phyloP scores from a whole-genome alignment of 208 protist genomes.

The Leishmania arabica region DNA sequence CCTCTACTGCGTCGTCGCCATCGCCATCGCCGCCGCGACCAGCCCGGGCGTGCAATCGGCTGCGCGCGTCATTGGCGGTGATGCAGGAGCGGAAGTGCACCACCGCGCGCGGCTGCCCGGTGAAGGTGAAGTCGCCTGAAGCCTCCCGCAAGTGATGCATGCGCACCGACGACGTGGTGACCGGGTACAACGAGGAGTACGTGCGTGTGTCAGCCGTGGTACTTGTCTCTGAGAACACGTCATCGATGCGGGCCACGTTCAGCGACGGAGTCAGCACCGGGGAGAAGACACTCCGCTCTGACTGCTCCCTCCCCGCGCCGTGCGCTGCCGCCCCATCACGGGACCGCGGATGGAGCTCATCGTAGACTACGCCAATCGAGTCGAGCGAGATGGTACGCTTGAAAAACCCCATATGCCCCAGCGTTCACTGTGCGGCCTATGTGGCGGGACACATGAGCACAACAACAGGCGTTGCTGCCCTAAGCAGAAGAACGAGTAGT shows the following conservation, averaged over 20 bases:
- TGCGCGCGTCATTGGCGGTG: conserved; percentile 32
- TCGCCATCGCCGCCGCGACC: conserved; percentile 8
- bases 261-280: conserved; percentile 6
- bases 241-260: conserved; percentile 19
- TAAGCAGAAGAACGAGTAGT: background rate
- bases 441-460: background rate
- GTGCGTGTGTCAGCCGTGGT: conserved; percentile 47
- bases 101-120: conserved; percentile 63
- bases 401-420: conserved; percentile 32
- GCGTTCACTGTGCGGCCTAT: background rate
- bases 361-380: conserved; percentile 45
- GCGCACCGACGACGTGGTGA: conserved; percentile 27
- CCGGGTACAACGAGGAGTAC: conserved; percentile 36
- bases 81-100: conserved; percentile 83
- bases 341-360: conserved; percentile 26
- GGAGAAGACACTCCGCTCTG: conserved; percentile 20
- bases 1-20: background rate
- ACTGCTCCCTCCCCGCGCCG: conserved; percentile 7
- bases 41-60: conserved; percentile 1
- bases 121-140: conserved; percentile 66
- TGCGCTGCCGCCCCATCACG: conserved; percentile 5
- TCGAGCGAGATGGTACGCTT: conserved; percentile 52
- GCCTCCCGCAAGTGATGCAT: conserved; percentile 42
- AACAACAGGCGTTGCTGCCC: too few relatives aligned
- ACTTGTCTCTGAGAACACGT: conserved; percentile 47